phyloP scores from a whole-genome alignment of 163 green algal species.

The Prototheca cutis region DNA sequence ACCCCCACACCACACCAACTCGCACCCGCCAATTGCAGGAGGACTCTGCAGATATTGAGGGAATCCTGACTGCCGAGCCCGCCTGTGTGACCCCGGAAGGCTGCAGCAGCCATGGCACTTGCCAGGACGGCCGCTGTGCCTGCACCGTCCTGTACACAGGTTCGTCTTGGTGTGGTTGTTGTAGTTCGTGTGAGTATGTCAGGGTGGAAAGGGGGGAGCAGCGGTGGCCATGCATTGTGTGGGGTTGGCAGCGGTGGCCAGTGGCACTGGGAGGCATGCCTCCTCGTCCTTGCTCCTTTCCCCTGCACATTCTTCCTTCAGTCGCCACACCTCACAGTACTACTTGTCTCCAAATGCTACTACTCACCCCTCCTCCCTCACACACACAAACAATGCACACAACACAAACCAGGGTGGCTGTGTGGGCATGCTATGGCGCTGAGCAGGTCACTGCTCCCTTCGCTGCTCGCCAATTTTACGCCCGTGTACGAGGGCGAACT shows the following conservation, averaged over 20 bases:
- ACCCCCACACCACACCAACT: not conserved
- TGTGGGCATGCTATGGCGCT: slow-evolving; percentile 3
- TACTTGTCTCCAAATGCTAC: too few relatives aligned
- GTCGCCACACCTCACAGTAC: too few relatives aligned
- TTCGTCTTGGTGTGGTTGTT: not conserved
- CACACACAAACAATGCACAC: too few relatives aligned
- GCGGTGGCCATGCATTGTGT: not conserved
- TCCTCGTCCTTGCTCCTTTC: too few relatives aligned
- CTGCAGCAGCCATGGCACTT: not conserved
- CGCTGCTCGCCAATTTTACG: not conserved
- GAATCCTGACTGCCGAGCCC: too few relatives aligned
- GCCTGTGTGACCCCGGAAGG: not conserved
- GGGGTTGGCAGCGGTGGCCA: too few relatives aligned
- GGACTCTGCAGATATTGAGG: not conserved
- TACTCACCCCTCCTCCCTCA: too few relatives aligned
- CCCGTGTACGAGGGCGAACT: slow-evolving; percentile 3
- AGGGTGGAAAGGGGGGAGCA: too few relatives aligned
- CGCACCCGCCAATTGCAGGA: slow-evolving; percentile 1
- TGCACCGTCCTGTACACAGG: slow-evolving; percentile 5
- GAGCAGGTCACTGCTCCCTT: not conserved
- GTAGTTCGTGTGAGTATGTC: too few relatives aligned
- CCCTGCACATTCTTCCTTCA: too few relatives aligned
- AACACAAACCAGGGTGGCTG: not conserved
- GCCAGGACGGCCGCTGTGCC: not conserved
- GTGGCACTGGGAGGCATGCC: too few relatives aligned